phyloP scores from a whole-genome alignment of 2,329 filamentous ascomycete genomes.

The Colletotrichum paranaense region DNA sequence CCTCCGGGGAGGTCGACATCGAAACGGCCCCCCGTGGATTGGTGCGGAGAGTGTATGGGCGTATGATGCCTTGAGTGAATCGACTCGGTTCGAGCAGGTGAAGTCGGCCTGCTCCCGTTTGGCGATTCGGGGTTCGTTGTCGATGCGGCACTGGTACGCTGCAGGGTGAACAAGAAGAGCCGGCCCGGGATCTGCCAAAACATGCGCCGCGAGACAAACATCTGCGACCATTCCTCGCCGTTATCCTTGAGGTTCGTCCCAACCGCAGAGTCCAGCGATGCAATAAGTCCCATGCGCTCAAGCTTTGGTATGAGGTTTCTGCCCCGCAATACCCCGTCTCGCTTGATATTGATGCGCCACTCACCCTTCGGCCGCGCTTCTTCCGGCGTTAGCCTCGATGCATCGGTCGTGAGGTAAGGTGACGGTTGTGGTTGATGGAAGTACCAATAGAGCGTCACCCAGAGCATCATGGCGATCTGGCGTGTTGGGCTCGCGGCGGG shows the following conservation, averaged over 20 bases:
- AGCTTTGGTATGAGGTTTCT: conserved; percentile 88
- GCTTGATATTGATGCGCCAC: conserved; percentile 86
- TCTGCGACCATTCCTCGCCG: conserved; percentile 76
- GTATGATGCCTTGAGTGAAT: conserved; percentile 40
- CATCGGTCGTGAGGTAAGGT: conserved; percentile 69
- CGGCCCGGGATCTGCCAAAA: conserved; percentile 95
- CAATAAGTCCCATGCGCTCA: conserved; percentile 90
- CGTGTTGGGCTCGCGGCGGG: conserved; percentile 83
- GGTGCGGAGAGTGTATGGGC: conserved; percentile 41
- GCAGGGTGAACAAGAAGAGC: conserved; percentile 87
- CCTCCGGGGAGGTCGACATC: conserved; percentile 51
- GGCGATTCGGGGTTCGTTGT: conserved; percentile 62
- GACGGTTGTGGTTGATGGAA: conserved; percentile 87
- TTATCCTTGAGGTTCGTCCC: conserved; percentile 72
- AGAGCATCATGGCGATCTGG: conserved; percentile 96
- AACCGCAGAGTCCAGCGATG: conserved; percentile 79
- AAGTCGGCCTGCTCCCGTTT: conserved; percentile 63
- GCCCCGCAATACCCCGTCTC: conserved; percentile 88
- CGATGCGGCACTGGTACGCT: conserved; percentile 59
- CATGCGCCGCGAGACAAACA: conserved; percentile 83
- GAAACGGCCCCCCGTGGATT: conserved; percentile 39
- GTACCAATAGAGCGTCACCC: conserved; percentile 96
- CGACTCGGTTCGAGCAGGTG: conserved; percentile 55
- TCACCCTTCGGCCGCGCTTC: conserved; percentile 82
- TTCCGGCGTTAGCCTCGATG: conserved; percentile 73